phyloP scores from a whole-genome alignment of 2,329 filamentous ascomycete species.

The Colletotrichum spinosum region DNA sequence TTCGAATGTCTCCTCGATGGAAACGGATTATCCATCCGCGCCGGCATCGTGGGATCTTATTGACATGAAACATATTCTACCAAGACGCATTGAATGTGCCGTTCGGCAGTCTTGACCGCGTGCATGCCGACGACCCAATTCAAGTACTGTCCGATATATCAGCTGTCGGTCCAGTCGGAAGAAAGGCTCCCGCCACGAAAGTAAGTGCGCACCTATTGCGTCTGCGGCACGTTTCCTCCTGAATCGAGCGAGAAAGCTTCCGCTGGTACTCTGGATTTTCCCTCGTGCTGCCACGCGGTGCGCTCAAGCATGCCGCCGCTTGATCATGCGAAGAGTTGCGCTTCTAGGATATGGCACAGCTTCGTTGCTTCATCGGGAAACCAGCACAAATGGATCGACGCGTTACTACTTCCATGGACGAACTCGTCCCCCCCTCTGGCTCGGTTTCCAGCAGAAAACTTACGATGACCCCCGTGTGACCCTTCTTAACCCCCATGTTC shows the following conservation, averaged over 20 bases:
- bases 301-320: conserved; percentile 70
- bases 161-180: conserved; percentile 67
- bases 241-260: conserved; percentile 72
- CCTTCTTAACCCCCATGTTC: too few species aligned
- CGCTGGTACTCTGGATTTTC: conserved; percentile 63
- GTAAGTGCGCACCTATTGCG: conserved; percentile 61
- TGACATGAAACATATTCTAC: too few species aligned
- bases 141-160: conserved; percentile 69
- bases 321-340: conserved; percentile 65
- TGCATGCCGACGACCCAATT: conserved; percentile 53
- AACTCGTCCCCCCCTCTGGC: too few species aligned
- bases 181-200: conserved; percentile 70
- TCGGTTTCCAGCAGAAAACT: too few species aligned
- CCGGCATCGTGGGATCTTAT: too few species aligned
- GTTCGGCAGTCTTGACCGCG: conserved; percentile 40
- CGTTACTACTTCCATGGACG: conserved; percentile 36
- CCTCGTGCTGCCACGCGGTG: conserved; percentile 61
- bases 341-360: conserved; percentile 59
- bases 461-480: too few species aligned
- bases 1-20: neutral
- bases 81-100: neutral
- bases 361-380: conserved; percentile 62
- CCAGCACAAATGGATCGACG: conserved; percentile 57
- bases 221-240: conserved; percentile 58
- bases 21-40: neutral